phyloP scores from a whole-genome alignment of 331 rosid species.

The Quercus lobata region DNA sequence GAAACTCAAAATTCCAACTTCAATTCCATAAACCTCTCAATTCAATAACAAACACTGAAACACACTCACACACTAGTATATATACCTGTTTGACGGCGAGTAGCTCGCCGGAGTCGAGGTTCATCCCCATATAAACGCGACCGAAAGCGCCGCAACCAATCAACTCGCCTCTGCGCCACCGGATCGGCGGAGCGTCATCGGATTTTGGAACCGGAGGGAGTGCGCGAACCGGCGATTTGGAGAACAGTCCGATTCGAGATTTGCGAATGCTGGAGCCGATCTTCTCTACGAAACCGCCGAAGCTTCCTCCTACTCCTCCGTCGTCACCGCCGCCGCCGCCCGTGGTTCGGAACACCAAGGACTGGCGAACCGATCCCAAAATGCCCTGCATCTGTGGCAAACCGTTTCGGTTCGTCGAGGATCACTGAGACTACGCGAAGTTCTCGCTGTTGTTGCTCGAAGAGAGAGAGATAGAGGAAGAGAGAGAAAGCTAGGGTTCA shows the following conservation, averaged over 20 bases:
- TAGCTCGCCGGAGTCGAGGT: conserved; percentile 63
- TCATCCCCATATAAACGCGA: conserved; percentile 61
- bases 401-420: neutral
- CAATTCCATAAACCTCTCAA: neutral
- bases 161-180: conserved; percentile 64
- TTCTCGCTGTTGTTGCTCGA: neutral
- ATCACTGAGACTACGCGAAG: neutral
- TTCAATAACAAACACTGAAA: too few species aligned
- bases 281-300: conserved; percentile 46
- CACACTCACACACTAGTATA: neutral
- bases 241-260: conserved; percentile 44
- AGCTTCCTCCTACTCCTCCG: conserved; percentile 3
- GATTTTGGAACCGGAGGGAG: conserved; percentile 23
- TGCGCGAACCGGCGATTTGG: conserved; percentile 29
- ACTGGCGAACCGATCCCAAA: conserved; percentile 50
- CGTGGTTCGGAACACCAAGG: conserved; percentile 38
- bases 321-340: neutral
- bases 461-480: neutral
- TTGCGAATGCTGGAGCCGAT: conserved; percentile 46
- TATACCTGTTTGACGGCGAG: conserved; percentile 51
- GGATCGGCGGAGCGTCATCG: conserved; percentile 39
- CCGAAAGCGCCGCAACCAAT: conserved; percentile 61
- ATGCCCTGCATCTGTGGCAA: conserved; percentile 43
- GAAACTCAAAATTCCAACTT: neutral
- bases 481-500: conserved; percentile 26